A percentile compares a stretch with the other conserved stretches of the same genome.
Evolutionary conservation across 139 green algal genomes (phyloP).

Genomic region (Closterium sp.): DNA sequence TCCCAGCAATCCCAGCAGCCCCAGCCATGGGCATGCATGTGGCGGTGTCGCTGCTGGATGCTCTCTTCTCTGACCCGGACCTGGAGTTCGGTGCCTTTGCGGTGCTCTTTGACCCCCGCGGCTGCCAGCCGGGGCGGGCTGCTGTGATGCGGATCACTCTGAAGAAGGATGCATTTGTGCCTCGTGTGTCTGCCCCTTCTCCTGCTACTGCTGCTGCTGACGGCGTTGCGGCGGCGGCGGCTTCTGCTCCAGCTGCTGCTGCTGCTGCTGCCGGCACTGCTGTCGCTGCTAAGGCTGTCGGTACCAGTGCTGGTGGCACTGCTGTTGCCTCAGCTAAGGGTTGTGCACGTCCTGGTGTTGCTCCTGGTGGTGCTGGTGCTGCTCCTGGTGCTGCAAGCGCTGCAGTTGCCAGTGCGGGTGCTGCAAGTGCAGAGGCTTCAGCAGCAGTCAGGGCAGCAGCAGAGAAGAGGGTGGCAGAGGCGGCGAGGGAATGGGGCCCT

Average conservation of each 20-base stretch:
- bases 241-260: too few species aligned
- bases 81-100: slow-evolving; percentile 42
- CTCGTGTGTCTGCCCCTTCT: background rate
- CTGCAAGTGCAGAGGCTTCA: too few species aligned
- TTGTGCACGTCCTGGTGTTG: too few species aligned
- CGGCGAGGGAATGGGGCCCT: too few species aligned
- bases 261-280: background rate
- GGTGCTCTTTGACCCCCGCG: slow-evolving; percentile 28
- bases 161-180: background rate
- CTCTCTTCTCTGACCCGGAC: slow-evolving; percentile 24
- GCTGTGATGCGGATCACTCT: slow-evolving; percentile 15
- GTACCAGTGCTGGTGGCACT: too few species aligned
- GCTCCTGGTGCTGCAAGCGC: background rate
- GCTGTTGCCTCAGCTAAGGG: too few species aligned
- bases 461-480: too few species aligned
- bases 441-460: too few species aligned
- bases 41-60: background rate
- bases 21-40: background rate
- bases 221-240: too few species aligned
- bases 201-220: background rate
- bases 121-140: background rate
- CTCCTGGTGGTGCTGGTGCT: too few species aligned
- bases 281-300: background rate
- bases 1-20: background rate
- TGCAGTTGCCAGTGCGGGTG: background rate